Base-by-base conservation (phyloP, 2,329 filamentous ascomycete species). In the Raffaelea ambrosiae region DNA sequence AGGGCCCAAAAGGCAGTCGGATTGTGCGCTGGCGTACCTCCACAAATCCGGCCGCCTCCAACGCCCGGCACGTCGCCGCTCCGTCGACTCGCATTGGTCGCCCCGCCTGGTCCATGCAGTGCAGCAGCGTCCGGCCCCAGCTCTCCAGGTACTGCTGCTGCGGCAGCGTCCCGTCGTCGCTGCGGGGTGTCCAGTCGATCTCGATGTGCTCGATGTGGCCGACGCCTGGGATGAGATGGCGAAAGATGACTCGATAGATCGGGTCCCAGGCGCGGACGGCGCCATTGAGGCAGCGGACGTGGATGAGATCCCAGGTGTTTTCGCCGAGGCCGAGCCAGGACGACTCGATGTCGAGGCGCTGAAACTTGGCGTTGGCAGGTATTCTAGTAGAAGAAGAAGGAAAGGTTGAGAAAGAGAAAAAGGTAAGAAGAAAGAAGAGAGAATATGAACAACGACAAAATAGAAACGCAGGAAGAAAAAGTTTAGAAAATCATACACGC, bases 161-260 rank as follows among this genome's bases (percentile, higher is more conserved):
- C 86, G n/a, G n/a, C n/a, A n/a, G n/a, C n/a, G n/a, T n/a, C 16
- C 13, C 35, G 5, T n/a, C 80, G 53, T 88, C 83, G 59, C 81
- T 85, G 45, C 79, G 79, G 18, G 88, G 88, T 43, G 77, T 71
- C 64, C 86, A 86, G 64, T 97, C 88, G 47, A 97, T 84, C 62
- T 97, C 91, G 43, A 95, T 79, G 56, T 95, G 88, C 65, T 97
- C 90, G 48, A 96, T 74, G 60, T 75, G 77, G 47, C 90, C 91
- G 38, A 70, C 74, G 2, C 83, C 83, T 1, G 88, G 88, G 56
- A 81, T 81, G 22, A 96, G 73, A 60, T 94, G 86, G 46, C 84
- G 88, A 54, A 16, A 20, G 23, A 83, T 71, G 57, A 86, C 85
- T 53, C 71, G 67, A 63, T 95, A 96, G 40, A 93, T 68, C 41